Evolutionary conservation across 2,329 filamentous ascomycete genomes (phyloP).

Genomic region (Cladophialophora yegresii): DNA sequence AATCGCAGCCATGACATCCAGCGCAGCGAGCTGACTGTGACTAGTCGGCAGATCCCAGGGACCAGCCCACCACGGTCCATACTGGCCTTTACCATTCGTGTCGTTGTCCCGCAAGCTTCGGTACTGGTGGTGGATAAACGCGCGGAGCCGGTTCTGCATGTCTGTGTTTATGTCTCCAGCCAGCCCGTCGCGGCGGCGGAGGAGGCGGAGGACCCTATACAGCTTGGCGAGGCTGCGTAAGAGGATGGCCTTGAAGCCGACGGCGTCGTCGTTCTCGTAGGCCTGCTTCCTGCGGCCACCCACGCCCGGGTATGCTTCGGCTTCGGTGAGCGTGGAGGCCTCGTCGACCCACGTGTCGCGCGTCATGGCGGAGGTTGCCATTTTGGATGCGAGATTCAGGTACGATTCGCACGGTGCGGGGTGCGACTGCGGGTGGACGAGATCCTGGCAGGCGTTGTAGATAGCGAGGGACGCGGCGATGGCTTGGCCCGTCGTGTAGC

Average conservation of each 20-base stretch:
- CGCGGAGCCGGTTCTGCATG: conserved; percentile 13
- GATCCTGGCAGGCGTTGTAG: conserved; percentile 14
- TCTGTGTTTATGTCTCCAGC: not conserved
- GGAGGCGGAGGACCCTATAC: conserved; percentile 17
- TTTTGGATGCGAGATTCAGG: conserved; percentile 24
- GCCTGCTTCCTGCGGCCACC: conserved; percentile 2
- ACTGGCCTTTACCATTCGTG: conserved; percentile 26
- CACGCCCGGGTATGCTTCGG: conserved; percentile 21
- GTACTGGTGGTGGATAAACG: conserved; percentile 26
- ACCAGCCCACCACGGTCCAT: conserved; percentile 31
- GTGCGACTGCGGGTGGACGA: not conserved
- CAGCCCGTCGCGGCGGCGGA: too few relatives aligned
- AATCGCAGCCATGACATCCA: conserved; percentile 33
- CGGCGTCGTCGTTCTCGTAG: conserved; percentile 26
- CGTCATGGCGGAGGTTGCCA: conserved; percentile 27
- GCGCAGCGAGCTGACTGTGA: conserved; percentile 29
- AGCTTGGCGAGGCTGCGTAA: conserved; percentile 29
- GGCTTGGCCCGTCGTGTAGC: conserved; percentile 33
- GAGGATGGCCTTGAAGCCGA: conserved; percentile 33
- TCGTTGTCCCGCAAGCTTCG: conserved; percentile 19
- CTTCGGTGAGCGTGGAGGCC: conserved; percentile 24
- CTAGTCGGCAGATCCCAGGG: conserved; percentile 30
- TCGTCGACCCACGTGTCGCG: conserved; percentile 27
- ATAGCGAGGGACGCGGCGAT: conserved; percentile 28
- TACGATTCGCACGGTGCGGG: conserved; percentile 14